A percentile compares a stretch with the other conserved stretches of the same genome.
Conservation (phyloP, 1,284 basidiomycete genomes). For the Cystobasidium pallidum region DNA sequence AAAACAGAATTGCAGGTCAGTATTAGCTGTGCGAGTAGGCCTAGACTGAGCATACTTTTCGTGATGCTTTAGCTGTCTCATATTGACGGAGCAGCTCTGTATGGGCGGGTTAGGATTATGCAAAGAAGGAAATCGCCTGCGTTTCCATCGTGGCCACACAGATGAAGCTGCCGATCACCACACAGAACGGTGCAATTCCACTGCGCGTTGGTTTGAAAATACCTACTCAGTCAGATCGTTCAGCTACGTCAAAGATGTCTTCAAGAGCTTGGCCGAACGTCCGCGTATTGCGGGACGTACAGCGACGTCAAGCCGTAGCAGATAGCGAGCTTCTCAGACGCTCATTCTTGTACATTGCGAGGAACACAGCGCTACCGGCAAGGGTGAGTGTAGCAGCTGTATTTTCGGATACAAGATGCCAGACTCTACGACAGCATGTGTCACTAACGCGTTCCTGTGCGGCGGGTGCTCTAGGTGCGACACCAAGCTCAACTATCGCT, state of each 20-base stretch:
- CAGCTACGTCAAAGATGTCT: conserved; percentile 10
- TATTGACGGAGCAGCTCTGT: conserved; percentile 53
- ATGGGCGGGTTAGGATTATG: background rate
- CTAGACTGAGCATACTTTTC: conserved; percentile 67
- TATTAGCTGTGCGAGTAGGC: too few species aligned
- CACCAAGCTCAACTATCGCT: conserved; percentile 95
- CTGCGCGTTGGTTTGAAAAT: too few species aligned
- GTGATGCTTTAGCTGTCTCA: conserved; percentile 90
- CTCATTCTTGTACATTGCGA: conserved; percentile 85
- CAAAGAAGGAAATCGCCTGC: background rate
- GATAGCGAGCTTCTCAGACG: conserved; percentile 77
- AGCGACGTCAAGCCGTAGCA: conserved; percentile 67
- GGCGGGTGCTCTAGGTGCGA: conserved; percentile 67
- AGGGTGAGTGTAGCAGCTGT: conserved; percentile 19
- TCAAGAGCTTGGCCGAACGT: conserved; percentile 57
- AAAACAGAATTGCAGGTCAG: background rate
- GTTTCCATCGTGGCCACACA: background rate
- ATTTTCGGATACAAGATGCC: background rate
- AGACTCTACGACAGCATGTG: background rate
- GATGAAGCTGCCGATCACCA: too few species aligned
- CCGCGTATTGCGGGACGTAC: conserved; percentile 72
- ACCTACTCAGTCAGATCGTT: background rate
- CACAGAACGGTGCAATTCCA: too few species aligned
- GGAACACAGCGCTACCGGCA: conserved; percentile 78
- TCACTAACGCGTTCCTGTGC: background rate